These are phyloP conservation scores for Boletus barrowsii DNA, from an alignment of 768 basidiomycete species.

Conservation along the genomic window DNA sequence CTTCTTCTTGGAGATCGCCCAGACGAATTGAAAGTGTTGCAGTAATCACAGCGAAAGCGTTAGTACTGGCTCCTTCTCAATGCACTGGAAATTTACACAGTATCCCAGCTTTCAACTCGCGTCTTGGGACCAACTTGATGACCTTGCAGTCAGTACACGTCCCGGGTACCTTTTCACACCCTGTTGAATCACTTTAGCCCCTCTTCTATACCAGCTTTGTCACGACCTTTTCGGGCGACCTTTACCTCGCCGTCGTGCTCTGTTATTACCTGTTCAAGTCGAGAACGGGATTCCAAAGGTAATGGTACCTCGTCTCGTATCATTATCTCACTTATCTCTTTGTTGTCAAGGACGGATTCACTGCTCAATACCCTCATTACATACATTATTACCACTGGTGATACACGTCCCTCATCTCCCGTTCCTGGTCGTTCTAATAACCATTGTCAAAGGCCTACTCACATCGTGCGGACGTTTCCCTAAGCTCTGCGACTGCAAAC, in stretches of 20 bases:
- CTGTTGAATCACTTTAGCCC: slow-evolving; percentile 29
- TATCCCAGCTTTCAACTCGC: slow-evolving; percentile 37
- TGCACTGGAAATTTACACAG: neutral
- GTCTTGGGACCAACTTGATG: slow-evolving; percentile 37
- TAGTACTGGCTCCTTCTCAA: slow-evolving; percentile 10
- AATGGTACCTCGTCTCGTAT: neutral
- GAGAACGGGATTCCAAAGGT: slow-evolving; percentile 52
- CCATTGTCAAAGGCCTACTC: slow-evolving; percentile 36
- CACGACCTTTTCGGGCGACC: slow-evolving; percentile 47
- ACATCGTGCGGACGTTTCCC: slow-evolving; percentile 31
- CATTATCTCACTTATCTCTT: neutral
- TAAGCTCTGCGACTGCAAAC: neutral
- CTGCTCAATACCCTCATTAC: slow-evolving; percentile 46
- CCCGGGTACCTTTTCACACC: neutral
- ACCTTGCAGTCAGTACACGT: slow-evolving; percentile 35
- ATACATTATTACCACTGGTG: slow-evolving; percentile 56
- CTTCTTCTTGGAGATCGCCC: neutral
- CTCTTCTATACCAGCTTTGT: slow-evolving; percentile 54
- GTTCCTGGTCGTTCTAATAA: neutral
- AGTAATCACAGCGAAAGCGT: slow-evolving; percentile 58
- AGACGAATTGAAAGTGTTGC: neutral
- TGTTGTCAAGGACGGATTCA: slow-evolving; percentile 44
- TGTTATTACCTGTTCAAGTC: slow-evolving; percentile 47
- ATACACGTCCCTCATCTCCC: slow-evolving; percentile 20
- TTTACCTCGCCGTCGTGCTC: slow-evolving; percentile 48